Percentiles rank a stretch among this genome's conserved stretches.
Evolutionary conservation across 306 rosid species (phyloP).

Genomic region (Corylus avellana): DNA sequence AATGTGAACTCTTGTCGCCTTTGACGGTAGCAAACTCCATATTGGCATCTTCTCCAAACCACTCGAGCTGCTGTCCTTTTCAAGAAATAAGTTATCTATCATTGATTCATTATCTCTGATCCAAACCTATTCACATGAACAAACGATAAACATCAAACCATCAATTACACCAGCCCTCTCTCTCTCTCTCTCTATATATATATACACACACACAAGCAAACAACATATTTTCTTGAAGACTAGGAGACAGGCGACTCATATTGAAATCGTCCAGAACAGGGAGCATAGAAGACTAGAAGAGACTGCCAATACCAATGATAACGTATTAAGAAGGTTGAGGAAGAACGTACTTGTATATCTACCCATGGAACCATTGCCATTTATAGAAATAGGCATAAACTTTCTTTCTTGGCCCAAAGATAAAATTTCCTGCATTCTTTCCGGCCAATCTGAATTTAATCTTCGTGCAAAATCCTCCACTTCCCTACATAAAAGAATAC

Average conservation of each 20-base stretch:
- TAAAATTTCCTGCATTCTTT: constrained; percentile 81
- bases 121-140: constrained; percentile 55
- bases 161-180: not conserved
- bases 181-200: too few relatives aligned
- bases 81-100: constrained; percentile 23
- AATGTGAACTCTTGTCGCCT: constrained; percentile 40
- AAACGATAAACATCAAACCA: not conserved
- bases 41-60: constrained; percentile 38
- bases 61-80: constrained; percentile 36
- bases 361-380: constrained; percentile 55
- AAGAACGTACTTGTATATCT: constrained; percentile 56
- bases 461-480: constrained; percentile 93
- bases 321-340: not conserved
- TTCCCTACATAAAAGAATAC: constrained; percentile 51
- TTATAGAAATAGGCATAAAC: constrained; percentile 57
- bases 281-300: constrained; percentile 3
- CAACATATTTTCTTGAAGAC: not conserved
- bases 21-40: constrained; percentile 33
- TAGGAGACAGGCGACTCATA: not conserved
- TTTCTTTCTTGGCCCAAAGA: constrained; percentile 75
- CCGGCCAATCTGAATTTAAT: constrained; percentile 89
- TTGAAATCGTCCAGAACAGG: constrained; percentile 15
- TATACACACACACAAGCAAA: not conserved
- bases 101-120: constrained; percentile 51
- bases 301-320: not conserved